Evolutionary conservation across 805 yeast genomes (phyloP), one percentile per base, ranked within the genome.

Genomic region (Peterozyma xylosa): DNA sequence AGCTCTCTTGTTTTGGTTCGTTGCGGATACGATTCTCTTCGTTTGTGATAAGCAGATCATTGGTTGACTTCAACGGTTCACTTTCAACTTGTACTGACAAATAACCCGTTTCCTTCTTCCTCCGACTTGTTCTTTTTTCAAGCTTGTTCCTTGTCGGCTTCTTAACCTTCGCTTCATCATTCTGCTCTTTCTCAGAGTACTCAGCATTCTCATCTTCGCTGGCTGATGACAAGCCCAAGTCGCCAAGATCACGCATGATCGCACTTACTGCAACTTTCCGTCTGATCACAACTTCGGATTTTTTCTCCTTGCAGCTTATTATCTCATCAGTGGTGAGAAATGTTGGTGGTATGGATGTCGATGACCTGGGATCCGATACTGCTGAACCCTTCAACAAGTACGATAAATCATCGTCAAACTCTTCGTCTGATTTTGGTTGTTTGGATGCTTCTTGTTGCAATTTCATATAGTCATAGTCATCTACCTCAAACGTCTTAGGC

Each of bases 381-480:
- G 14, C 9, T 13, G 13, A 29, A 33, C 38, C 41, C 29, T 37
- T 42, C 29, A 42, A 30, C 15, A 42, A 32, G 16, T 35, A 38
- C 7, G 11, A 9, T 18, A 43, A 38, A 21, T 43, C 45, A 27
- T 38, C 42, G 14, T 43, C 42, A 21, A 43, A 43, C 27, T 32
- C 32, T 13, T 42, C 37, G 10, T 9, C 10, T 21, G 27, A 21
- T 21, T 21, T 21, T 21, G 27, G 27, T 21, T 21, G 27, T 10
- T 32, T 15, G 7, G 29, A 13, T 9, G 13, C 3, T 9, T 17
- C 21, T 21, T 40, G 33, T n/a, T 40, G 42, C 11, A 40, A 15
- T 9, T 34, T 9, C 10, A 33, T 33, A 27, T 40, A 40, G 33
- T 40, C 42, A 34, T 40, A 40, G n/a, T 35, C 16, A 2, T 4